Evolutionary conservation across 164 flowering plant genomes (phyloP).

Genomic region (Litsea cubeba): DNA sequence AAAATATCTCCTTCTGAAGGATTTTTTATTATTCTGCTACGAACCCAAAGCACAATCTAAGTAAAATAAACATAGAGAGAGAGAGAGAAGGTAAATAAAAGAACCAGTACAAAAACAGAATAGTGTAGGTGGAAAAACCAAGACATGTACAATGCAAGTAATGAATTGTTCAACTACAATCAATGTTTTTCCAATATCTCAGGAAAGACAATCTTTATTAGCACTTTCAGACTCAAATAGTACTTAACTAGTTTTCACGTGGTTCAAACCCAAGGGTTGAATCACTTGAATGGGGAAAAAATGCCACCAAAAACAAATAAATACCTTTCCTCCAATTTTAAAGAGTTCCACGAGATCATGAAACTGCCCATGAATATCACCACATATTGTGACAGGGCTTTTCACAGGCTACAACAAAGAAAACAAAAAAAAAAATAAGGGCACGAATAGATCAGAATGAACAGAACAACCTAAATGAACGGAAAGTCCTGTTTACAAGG

Average conservation of each 20-base stretch:
- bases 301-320: conserved; percentile 15
- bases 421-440: background rate
- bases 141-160: background rate
- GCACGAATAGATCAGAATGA: no score
- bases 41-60: no score
- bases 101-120: no score
- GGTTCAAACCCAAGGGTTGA: conserved; percentile 1
- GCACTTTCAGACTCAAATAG: background rate
- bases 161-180: background rate
- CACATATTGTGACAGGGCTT: conserved; percentile 94
- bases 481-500: no score
- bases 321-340: conserved; percentile 92
- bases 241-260: background rate
- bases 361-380: conserved; percentile 95
- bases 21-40: no score
- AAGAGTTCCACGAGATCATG: conserved; percentile 97
- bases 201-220: background rate
- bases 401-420: conserved; percentile 73
- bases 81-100: no score
- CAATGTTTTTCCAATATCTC: conserved; percentile 2
- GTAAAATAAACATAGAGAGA: no score
- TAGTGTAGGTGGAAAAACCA: no score
- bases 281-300: background rate
- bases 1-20: no score
- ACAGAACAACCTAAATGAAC: no score